Base-by-base conservation (phyloP, 164 flowering plant genomes). In the Magnolia kwangsiensis region DNA sequence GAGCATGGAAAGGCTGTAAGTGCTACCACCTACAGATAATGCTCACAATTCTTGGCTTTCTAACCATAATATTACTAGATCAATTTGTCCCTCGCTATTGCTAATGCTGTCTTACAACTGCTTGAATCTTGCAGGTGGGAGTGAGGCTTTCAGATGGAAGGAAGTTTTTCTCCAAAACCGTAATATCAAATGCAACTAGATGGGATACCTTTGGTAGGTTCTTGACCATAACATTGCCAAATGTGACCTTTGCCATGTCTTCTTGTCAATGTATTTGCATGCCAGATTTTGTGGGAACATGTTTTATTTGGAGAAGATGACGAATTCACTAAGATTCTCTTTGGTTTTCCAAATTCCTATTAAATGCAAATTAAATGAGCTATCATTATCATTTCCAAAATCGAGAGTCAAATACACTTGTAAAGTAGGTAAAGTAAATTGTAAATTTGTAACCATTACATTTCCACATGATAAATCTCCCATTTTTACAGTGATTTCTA, bases 121-220 rank as follows among this genome's bases (percentile, higher is more conserved):
- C 73, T 21, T 81, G 59, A 14, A 29, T 81, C 70, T 75, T 87
- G 72, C 77, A 96, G 99, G 94, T 90, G 51, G 99, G 99, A 73
- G 99, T 92, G 67, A 88, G 83, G 82, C 88, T 96, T 67, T 91
- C 99, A 58, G 92, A 92, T 83, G 99, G 99, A 78, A 93, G 90
- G 75, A 88, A 90, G 79, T 86, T 88, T 78, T 96, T 86, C 74
- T 89, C 94, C 72, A 92, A 87, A 83, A 93, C 95, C 71, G 78
- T 96, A 69, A 84, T 96, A 75, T 96, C 99, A 74, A 96, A 96
- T 91, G 98, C 99, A 59, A 96, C 99, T 78, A 91, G 99, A 91
- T 96, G 99, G 99, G 98, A 96, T 75, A 93, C 99, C 49, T 95
- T 95, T 84, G 99, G 99, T 93, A 78, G 84, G 92, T 86, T 71